phyloP scores from a whole-genome alignment of 1,139 yeast genomes.

The Pichia sp. region DNA sequence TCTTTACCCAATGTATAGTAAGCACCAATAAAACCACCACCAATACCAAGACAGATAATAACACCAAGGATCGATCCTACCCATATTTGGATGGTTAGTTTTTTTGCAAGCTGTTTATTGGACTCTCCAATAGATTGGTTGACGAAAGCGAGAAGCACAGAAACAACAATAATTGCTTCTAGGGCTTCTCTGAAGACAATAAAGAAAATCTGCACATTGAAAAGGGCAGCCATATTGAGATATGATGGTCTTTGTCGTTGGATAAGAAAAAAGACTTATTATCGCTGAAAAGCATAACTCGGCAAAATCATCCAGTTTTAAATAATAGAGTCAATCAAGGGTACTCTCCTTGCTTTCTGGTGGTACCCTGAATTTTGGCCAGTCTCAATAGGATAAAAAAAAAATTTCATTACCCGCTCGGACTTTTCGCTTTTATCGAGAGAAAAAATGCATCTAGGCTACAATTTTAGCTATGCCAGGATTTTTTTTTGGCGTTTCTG shows the following conservation, averaged over 20 bases:
- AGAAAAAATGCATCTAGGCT: too few relatives aligned
- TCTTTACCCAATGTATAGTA: conserved; percentile 75
- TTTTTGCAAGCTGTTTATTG: conserved; percentile 36
- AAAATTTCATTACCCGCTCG: too few relatives aligned
- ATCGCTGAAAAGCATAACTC: background rate
- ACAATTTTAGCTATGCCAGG: too few relatives aligned
- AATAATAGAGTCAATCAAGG: too few relatives aligned
- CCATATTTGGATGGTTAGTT: conserved; percentile 69
- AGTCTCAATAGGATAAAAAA: too few relatives aligned
- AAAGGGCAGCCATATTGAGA: conserved; percentile 27
- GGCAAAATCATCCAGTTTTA: too few relatives aligned
- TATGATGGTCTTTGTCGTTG: too few relatives aligned
- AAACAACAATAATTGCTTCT: conserved; percentile 84
- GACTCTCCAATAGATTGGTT: conserved; percentile 65
- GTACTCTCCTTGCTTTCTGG: too few relatives aligned
- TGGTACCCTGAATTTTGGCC: too few relatives aligned
- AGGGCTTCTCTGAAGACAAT: conserved; percentile 84
- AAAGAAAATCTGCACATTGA: conserved; percentile 61
- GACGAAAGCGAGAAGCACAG: conserved; percentile 82
- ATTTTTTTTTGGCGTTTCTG: too few relatives aligned
- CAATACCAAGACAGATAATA: conserved; percentile 64
- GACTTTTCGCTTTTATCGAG: too few relatives aligned
- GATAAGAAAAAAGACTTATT: background rate
- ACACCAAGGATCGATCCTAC: conserved; percentile 68
- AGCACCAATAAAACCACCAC: conserved; percentile 79